These are phyloP conservation scores for Trichoderma koningii DNA, from an alignment of 2,329 filamentous ascomycete species.

Conservation along the genomic window DNA sequence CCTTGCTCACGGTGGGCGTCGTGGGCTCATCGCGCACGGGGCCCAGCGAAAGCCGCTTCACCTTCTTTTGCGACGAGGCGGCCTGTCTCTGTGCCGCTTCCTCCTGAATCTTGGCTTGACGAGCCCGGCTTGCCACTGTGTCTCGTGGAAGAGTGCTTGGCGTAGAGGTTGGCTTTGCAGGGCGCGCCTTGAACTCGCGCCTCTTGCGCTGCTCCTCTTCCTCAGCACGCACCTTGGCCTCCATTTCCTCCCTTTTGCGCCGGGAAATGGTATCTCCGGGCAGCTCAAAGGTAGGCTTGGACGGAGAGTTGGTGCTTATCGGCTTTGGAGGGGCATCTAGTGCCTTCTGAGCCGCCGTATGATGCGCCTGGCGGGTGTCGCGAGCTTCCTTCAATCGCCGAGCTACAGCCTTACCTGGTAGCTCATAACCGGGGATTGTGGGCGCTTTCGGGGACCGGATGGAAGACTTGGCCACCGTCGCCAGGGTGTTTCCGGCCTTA, in stretches of 20 bases:
- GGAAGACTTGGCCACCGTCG: slow-evolving; percentile 13
- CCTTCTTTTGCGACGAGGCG: slow-evolving; percentile 28
- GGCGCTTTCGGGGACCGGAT: slow-evolving; percentile 46
- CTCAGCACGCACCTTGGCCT: slow-evolving; percentile 56
- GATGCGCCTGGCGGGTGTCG: slow-evolving; percentile 53
- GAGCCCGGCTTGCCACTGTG: slow-evolving; percentile 59
- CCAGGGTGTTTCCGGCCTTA: slow-evolving; percentile 14
- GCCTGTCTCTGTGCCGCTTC: slow-evolving; percentile 33
- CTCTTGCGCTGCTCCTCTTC: slow-evolving; percentile 62
- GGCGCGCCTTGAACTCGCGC: slow-evolving; percentile 65
- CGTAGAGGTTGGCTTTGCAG: slow-evolving; percentile 50
- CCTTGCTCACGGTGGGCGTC: slow-evolving; percentile 24
- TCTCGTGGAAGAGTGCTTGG: slow-evolving; percentile 53
- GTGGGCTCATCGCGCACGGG: slow-evolving; percentile 19
- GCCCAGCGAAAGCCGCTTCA: slow-evolving; percentile 35
- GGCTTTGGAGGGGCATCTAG: slow-evolving; percentile 47
- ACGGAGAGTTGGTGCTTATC: slow-evolving; percentile 55
- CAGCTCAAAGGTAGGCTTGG: slow-evolving; percentile 61
- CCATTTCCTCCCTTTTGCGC: slow-evolving; percentile 57
- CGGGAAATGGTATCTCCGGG: slow-evolving; percentile 63
- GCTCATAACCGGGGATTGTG: slow-evolving; percentile 60
- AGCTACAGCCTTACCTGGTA: slow-evolving; percentile 64
- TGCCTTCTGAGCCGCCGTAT: slow-evolving; percentile 41
- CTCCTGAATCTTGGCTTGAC: slow-evolving; percentile 49
- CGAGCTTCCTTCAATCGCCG: slow-evolving; percentile 59